phyloP scores from a whole-genome alignment of 352 stramenopile species.

The Peronospora tabacina region DNA sequence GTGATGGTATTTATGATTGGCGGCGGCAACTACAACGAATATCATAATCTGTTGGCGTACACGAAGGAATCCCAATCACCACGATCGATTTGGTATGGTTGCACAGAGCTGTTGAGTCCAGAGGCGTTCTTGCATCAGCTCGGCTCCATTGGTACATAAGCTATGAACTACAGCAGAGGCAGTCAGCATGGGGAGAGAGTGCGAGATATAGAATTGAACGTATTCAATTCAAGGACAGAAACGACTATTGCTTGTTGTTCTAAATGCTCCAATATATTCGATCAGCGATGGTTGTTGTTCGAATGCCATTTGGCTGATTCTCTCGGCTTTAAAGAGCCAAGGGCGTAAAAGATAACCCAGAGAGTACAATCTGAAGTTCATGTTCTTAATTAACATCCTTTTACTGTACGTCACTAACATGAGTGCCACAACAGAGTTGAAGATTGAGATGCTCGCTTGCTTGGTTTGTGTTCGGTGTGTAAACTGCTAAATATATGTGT shows the following conservation, averaged over 20 bases:
- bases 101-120: conserved; percentile 83
- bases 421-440: background rate
- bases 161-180: background rate
- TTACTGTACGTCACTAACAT: background rate
- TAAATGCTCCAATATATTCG: background rate
- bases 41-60: conserved; percentile 81
- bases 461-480: background rate
- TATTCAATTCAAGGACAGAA: background rate
- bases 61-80: conserved; percentile 58
- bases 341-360: too few species aligned
- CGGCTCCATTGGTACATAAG: conserved; percentile 49
- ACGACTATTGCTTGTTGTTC: background rate
- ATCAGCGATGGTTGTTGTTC: too few species aligned
- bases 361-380: background rate
- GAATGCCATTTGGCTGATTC: too few species aligned
- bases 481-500: conserved; percentile 7
- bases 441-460: background rate
- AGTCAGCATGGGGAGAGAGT: background rate
- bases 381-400: background rate
- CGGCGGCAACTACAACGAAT: conserved; percentile 84
- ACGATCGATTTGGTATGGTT: conserved; percentile 81
- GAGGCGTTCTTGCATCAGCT: conserved; percentile 87
- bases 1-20: conserved; percentile 87
- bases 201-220: background rate
- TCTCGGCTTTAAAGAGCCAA: too few species aligned